Evolutionary conservation across 805 yeast genomes (phyloP), one percentile per base, ranked within the genome.

Genomic region (Trichomonascus vanleenenianus): DNA sequence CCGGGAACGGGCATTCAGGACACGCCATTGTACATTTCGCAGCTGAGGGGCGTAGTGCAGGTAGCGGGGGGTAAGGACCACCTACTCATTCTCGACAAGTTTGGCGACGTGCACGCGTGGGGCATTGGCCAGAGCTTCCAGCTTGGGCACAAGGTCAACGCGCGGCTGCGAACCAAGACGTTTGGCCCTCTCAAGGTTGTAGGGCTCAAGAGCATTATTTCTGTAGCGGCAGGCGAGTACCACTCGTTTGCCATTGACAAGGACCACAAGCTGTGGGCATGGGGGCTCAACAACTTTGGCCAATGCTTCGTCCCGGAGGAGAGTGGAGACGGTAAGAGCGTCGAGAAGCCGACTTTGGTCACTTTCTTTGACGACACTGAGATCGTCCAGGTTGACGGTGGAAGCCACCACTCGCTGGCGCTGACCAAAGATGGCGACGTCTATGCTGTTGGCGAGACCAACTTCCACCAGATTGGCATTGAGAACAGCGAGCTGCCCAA

Each of bases 211-310:
- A 79, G 85, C 54, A 76, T 91, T 53, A 83, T 77, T 55, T 81
- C 74, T 58, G 79, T 93, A 55, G 91, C 95, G 3, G 79, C 91
- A 49, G 99, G 99, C 42, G 97, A 91, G 59, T 93, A 83, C 65
- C 97, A 89, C 61, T 84, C 95, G 54, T 93, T 93, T 71, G 99
- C 98, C 3, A 75, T 93, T 50, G 83, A 84, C 49, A 68, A 72
- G 11, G 76, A 78, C 32, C 86, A 83, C 36, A 73, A 73, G 31
- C 87, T 93, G 1, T 74, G 75, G 51, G 74, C 93, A 8, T 93
- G 98, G 98, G 99, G 99, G 6, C 73, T 93, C 58, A 93, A 93
- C 62, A 97, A 93, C 65, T 93, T 78, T 60, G 97, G 97, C 18
- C 99, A 93, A 67, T 87, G 97, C 71, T 97, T 96, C 47, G 71